These are phyloP conservation scores for Solanum paucissectum DNA, from an alignment of 257 asterid species.

Conservation along the genomic window DNA sequence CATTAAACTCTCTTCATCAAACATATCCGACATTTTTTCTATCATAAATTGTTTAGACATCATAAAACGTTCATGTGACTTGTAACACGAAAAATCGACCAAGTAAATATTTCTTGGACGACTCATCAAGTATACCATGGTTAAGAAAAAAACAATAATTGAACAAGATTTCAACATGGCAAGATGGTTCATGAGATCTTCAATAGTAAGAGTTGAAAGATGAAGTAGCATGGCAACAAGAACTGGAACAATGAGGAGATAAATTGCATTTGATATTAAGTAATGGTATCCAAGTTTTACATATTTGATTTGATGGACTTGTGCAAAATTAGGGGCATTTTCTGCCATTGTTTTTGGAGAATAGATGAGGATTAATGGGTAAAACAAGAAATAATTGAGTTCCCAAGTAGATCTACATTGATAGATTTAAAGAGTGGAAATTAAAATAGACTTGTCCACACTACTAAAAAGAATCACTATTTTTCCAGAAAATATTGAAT, in stretches of 20 bases:
- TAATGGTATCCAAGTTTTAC: constrained; percentile 31
- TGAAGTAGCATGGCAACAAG: constrained; percentile 12
- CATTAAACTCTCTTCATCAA: constrained; percentile 13
- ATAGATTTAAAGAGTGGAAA: not conserved
- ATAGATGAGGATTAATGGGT: not conserved
- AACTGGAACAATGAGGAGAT: constrained; percentile 11
- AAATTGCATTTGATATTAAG: constrained; percentile 22
- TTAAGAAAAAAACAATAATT: constrained; percentile 10
- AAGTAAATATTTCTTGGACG: constrained; percentile 29
- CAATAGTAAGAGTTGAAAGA: constrained; percentile 10
- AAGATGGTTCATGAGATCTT: constrained; percentile 14
- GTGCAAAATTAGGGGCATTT: not conserved
- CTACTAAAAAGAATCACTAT: too few relatives aligned
- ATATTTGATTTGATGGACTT: constrained; percentile 4
- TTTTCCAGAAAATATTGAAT: too few relatives aligned
- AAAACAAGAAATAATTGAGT: not conserved
- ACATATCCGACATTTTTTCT: not conserved
- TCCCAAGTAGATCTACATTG: not conserved
- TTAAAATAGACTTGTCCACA: not conserved
- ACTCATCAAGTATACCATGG: constrained; percentile 12
- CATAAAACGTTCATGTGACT: constrained; percentile 13
- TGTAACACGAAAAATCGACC: constrained; percentile 34
- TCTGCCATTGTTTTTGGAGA: not conserved
- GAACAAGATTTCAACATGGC: constrained; percentile 17
- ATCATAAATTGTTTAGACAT: constrained; percentile 3